These are phyloP conservation scores for Hippophae tibetana DNA, from an alignment of 306 rosid genomes.

Conservation along the genomic window DNA sequence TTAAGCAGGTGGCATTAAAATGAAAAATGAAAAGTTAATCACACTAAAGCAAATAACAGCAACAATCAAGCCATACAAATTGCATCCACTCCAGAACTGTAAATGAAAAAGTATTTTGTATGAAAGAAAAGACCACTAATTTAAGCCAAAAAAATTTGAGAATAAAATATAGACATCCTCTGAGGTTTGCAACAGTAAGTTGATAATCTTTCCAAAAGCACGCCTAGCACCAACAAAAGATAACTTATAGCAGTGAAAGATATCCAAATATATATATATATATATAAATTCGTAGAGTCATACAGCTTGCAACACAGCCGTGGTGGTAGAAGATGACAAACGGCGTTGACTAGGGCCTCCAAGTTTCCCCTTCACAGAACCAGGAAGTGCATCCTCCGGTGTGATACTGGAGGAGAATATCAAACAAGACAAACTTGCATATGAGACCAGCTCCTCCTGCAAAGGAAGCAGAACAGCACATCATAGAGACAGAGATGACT, in stretches of 20 bases:
- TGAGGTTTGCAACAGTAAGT: not conserved
- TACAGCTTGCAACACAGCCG: conserved; percentile 73
- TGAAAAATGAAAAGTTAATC: no score
- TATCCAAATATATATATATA: conserved; percentile 12
- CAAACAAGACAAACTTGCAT: conserved; percentile 54
- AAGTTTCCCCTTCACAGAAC: conserved; percentile 83
- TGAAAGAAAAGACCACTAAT: no score
- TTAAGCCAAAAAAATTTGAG: no score
- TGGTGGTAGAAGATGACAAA: conserved; percentile 54
- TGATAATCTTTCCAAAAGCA: not conserved
- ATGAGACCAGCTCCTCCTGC: conserved; percentile 72
- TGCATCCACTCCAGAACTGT: no score
- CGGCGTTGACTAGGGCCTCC: conserved; percentile 99
- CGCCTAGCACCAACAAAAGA: not conserved
- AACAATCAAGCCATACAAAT: no score
- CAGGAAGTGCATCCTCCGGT: conserved; percentile 49
- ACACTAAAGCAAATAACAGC: no score
- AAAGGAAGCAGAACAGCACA: conserved; percentile 9
- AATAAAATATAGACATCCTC: not conserved
- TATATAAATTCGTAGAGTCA: conserved; percentile 20
- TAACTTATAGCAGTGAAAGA: not conserved
- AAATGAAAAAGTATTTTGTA: no score
- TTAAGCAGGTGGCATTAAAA: not conserved
- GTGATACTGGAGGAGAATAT: conserved; percentile 49
- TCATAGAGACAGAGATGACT: conserved; percentile 11